Evolutionary conservation across 2,329 filamentous ascomycete species (phyloP).

Genomic region (Pseudogymnoascus pannorum): DNA sequence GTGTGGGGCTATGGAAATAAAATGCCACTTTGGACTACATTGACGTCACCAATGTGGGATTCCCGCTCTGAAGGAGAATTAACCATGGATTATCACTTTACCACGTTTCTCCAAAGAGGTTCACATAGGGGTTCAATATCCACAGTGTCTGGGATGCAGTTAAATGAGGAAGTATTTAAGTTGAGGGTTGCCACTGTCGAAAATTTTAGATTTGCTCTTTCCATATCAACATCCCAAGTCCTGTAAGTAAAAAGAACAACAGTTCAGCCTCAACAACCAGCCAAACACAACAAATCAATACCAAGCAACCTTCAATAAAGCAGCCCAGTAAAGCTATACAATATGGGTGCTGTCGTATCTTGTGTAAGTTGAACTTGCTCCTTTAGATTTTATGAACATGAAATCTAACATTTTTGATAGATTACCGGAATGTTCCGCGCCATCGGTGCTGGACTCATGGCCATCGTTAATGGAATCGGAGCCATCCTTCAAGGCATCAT

Average conservation of each 20-base stretch:
- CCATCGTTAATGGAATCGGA: constrained; percentile 47
- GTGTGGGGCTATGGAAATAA: background rate
- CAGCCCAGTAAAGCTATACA: constrained; percentile 19
- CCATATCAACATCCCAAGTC: constrained; percentile 1
- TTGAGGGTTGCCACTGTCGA: constrained; percentile 2
- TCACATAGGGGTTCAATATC: background rate
- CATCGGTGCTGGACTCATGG: constrained; percentile 33
- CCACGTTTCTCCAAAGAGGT: constrained; percentile 1
- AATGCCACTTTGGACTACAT: constrained; percentile 3
- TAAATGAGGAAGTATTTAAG: constrained; percentile 1
- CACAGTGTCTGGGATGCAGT: background rate
- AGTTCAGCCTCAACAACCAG: background rate
- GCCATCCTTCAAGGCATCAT: constrained; percentile 28
- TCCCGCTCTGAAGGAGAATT: background rate
- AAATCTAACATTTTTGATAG: constrained; percentile 19
- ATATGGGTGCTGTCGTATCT: constrained; percentile 32
- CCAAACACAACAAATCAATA: constrained; percentile 14
- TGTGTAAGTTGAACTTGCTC: constrained; percentile 23
- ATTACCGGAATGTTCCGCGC: constrained; percentile 27
- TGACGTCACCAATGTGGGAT: background rate
- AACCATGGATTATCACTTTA: background rate
- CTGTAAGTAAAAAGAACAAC: background rate
- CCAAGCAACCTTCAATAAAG: constrained; percentile 13
- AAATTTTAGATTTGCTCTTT: background rate
- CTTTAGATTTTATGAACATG: background rate